These are phyloP conservation scores for Citrus medica DNA, from an alignment of 345 rosid species.

Conservation along the genomic window DNA sequence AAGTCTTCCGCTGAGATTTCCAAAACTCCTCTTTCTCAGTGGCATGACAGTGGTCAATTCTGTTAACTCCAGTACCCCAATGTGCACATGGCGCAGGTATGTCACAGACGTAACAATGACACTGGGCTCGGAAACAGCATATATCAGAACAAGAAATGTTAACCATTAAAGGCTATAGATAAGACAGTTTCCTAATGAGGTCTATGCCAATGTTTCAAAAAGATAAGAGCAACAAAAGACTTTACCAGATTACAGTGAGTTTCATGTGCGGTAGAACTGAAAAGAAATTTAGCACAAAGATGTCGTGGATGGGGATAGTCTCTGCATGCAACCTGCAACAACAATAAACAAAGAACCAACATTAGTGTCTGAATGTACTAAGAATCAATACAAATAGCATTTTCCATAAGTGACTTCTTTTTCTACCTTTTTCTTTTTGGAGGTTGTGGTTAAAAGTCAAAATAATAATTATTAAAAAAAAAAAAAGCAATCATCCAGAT, in stretches of 20 bases:
- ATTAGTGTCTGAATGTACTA: not conserved
- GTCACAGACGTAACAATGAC: slow-evolving; percentile 91
- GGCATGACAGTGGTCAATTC: slow-evolving; percentile 77
- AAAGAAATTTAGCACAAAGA: slow-evolving; percentile 60
- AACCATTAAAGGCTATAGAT: not conserved
- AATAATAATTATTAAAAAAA: not conserved
- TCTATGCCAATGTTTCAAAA: not conserved
- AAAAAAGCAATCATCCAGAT: not conserved
- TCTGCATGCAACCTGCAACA: slow-evolving; percentile 80
- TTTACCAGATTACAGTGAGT: slow-evolving; percentile 63
- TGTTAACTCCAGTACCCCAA: slow-evolving; percentile 52
- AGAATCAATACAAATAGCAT: too few relatives aligned
- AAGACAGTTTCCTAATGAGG: not conserved
- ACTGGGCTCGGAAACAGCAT: slow-evolving; percentile 42
- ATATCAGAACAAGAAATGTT: slow-evolving; percentile 1
- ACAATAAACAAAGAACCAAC: not conserved
- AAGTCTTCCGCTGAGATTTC: slow-evolving; percentile 52
- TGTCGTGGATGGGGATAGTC: slow-evolving; percentile 90
- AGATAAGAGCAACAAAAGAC: not conserved
- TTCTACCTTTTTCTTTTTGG: too few relatives aligned
- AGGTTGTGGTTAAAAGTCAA: too few relatives aligned
- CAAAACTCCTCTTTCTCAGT: slow-evolving; percentile 60
- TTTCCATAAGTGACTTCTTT: too few relatives aligned
- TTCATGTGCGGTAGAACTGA: slow-evolving; percentile 55
- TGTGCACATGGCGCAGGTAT: slow-evolving; percentile 62